Conservation (phyloP, 768 basidiomycete species). For the Brasilioporus rufonigricans region DNA sequence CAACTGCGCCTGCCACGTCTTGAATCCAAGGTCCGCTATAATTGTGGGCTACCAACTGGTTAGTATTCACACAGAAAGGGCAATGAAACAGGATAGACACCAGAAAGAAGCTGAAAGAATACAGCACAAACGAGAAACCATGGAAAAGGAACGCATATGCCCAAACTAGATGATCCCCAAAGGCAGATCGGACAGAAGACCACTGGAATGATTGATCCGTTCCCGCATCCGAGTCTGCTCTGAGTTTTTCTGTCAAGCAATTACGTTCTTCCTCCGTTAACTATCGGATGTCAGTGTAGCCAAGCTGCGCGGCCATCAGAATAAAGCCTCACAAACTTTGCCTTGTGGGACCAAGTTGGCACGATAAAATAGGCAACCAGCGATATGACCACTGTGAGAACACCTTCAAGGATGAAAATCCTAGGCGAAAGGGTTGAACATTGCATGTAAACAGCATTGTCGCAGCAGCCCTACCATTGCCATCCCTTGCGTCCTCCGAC, state of each 20-base stretch:
- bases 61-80: neutral
- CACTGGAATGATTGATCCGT: constrained; percentile 55
- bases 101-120: constrained; percentile 59
- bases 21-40: constrained; percentile 54
- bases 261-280: constrained; percentile 51
- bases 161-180: constrained; percentile 59
- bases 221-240: constrained; percentile 53
- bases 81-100: constrained; percentile 17
- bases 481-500: constrained; percentile 59
- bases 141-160: constrained; percentile 61
- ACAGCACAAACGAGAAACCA: constrained; percentile 57
- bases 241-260: constrained; percentile 47
- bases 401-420: constrained; percentile 60
- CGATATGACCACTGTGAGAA: constrained; percentile 48
- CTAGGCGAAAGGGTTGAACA: constrained; percentile 21
- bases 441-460: too few relatives aligned
- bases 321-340: constrained; percentile 46
- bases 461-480: constrained; percentile 43
- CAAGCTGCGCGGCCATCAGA: neutral
- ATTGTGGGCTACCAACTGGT: constrained; percentile 49
- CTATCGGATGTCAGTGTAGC: constrained; percentile 28
- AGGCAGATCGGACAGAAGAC: constrained; percentile 53
- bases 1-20: constrained; percentile 62
- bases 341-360: constrained; percentile 58
- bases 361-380: constrained; percentile 51